These are phyloP conservation scores for Pterulicium gracile DNA, from an alignment of 1,284 basidiomycete genomes.

Conservation along the genomic window DNA sequence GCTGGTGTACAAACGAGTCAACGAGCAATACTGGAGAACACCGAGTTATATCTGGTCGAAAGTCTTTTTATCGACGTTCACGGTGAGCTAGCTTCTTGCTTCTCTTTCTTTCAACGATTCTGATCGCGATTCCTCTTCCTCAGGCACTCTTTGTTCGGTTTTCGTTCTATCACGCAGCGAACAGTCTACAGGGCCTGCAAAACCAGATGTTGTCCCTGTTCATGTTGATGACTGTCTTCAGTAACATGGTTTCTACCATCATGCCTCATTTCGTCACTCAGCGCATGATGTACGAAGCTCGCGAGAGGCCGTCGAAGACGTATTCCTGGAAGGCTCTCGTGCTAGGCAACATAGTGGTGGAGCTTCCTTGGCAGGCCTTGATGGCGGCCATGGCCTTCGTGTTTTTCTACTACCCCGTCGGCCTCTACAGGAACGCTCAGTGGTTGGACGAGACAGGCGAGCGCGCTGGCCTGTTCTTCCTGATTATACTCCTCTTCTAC, in stretches of 20 bases:
- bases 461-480: constrained; percentile 13
- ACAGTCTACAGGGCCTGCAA: constrained; percentile 23
- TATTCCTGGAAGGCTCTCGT: constrained; percentile 34
- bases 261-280: constrained; percentile 9
- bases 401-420: constrained; percentile 1
- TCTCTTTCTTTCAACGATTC: too few species aligned
- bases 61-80: constrained; percentile 31
- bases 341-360: constrained; percentile 9
- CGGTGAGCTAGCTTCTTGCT: constrained; percentile 13
- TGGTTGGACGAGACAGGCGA: constrained; percentile 12
- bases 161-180: constrained; percentile 15
- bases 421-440: background rate
- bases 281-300: constrained; percentile 31
- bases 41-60: constrained; percentile 64
- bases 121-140: constrained; percentile 2
- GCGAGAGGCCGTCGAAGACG: constrained; percentile 39
- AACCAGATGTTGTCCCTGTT: constrained; percentile 19
- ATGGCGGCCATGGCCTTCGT: constrained; percentile 12
- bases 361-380: constrained; percentile 15
- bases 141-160: constrained; percentile 2
- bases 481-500: background rate
- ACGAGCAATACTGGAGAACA: constrained; percentile 27
- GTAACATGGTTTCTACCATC: constrained; percentile 7
- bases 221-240: constrained; percentile 8
- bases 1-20: constrained; percentile 20